Evolutionary conservation across 208 protist genomes (phyloP).

Genomic region (Trypanosoma boissoni): DNA sequence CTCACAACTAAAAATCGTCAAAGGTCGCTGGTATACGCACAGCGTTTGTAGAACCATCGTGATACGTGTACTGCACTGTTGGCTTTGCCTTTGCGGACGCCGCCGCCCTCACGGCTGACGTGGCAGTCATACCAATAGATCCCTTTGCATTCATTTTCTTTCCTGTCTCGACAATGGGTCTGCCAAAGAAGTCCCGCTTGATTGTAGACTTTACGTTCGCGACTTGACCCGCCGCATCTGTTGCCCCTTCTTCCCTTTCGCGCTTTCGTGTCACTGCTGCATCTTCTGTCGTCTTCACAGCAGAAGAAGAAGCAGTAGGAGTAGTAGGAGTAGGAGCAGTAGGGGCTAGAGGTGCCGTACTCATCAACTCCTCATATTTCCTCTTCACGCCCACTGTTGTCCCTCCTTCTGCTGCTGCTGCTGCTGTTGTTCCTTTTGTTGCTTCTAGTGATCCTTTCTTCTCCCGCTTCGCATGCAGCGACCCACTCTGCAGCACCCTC

Average conservation of each 20-base stretch:
- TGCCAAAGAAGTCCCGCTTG: conserved; percentile 70
- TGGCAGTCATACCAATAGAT: too few species aligned
- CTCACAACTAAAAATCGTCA: conserved; percentile 50
- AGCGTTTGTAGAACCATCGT: conserved; percentile 81
- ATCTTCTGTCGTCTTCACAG: too few species aligned
- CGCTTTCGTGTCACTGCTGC: conserved; percentile 1
- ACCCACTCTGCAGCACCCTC: conserved; percentile 22
- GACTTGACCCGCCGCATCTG: neutral
- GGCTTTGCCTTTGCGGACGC: neutral
- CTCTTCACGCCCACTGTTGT: conserved; percentile 8
- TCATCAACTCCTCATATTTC: neutral
- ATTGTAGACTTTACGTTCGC: conserved; percentile 1
- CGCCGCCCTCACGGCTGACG: neutral
- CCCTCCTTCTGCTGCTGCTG: conserved; percentile 1
- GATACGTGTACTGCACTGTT: conserved; percentile 59
- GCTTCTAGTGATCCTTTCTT: neutral
- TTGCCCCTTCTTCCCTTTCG: conserved; percentile 1
- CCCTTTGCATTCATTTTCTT: conserved; percentile 9
- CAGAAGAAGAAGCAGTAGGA: too few species aligned
- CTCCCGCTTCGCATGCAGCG: conserved; percentile 1
- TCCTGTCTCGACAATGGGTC: conserved; percentile 28
- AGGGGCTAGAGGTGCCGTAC: too few species aligned
- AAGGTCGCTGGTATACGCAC: conserved; percentile 72
- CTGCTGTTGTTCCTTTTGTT: neutral
- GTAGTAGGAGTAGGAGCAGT: too few species aligned